phyloP scores from a whole-genome alignment of 73 alveolate species.

The Uronychia setigera region DNA sequence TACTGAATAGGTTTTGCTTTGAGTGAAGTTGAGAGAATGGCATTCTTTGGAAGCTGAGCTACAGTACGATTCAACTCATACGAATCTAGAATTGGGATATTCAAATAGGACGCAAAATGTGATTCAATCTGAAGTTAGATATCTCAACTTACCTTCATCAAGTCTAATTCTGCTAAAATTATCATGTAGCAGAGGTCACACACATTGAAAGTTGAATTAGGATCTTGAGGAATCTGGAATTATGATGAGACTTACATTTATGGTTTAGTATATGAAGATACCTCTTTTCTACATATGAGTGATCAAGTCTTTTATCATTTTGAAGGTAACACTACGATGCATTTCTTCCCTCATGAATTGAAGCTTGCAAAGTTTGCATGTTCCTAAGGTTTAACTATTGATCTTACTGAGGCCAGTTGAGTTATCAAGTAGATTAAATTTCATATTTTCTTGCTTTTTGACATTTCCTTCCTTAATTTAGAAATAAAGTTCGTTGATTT shows the following conservation, averaged over 20 bases:
- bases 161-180: slow-evolving; percentile 44
- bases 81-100: slow-evolving; percentile 32
- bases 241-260: slow-evolving; percentile 18
- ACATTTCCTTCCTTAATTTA: background rate
- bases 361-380: slow-evolving; percentile 50
- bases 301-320: slow-evolving; percentile 18
- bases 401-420: slow-evolving; percentile 1
- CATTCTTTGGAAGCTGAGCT: slow-evolving; percentile 1
- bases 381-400: slow-evolving; percentile 13
- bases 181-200: slow-evolving; percentile 64
- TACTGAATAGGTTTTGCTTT: slow-evolving; percentile 51
- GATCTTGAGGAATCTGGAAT: background rate
- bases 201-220: slow-evolving; percentile 44
- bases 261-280: slow-evolving; percentile 27
- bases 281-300: slow-evolving; percentile 50
- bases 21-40: slow-evolving; percentile 8
- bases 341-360: slow-evolving; percentile 38
- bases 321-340: slow-evolving; percentile 43
- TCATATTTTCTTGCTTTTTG: background rate
- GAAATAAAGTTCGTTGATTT: background rate
- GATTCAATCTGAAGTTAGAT: slow-evolving; percentile 12
- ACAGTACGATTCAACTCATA: background rate
- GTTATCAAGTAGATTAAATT: background rate
- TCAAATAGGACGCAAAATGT: slow-evolving; percentile 39
- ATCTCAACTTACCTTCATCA: slow-evolving; percentile 21